A percentile compares a stretch with the other conserved stretches of the same genome.
These are phyloP conservation scores for Trypanosoma caninum DNA, from an alignment of 208 protist genomes.

Conservation along the genomic window DNA sequence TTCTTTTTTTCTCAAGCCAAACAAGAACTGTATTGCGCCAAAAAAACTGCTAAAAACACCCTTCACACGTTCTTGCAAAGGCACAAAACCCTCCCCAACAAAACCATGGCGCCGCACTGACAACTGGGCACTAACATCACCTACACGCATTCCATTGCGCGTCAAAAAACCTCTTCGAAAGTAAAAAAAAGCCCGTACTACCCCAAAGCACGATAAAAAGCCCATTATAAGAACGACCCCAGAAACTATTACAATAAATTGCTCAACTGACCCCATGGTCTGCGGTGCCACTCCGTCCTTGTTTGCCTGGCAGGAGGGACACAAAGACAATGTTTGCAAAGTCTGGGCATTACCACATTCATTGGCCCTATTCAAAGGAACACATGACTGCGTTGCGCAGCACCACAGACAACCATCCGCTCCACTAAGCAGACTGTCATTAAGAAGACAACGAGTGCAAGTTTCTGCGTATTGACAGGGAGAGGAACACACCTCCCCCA, in stretches of 20 bases:
- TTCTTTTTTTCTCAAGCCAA: conserved; percentile 8
- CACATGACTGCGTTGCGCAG: conserved; percentile 42
- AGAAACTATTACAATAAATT: conserved; percentile 25
- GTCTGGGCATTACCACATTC: conserved; percentile 34
- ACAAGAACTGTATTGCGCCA: background rate
- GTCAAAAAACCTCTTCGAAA: conserved; percentile 8
- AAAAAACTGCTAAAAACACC: background rate
- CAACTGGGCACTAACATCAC: conserved; percentile 25
- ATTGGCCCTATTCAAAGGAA: conserved; percentile 10
- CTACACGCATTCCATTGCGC: conserved; percentile 18
- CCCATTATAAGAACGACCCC: conserved; percentile 27
- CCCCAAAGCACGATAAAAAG: conserved; percentile 21
- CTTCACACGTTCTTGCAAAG: background rate
- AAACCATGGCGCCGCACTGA: conserved; percentile 50
- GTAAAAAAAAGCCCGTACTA: conserved; percentile 15
- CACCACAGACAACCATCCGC: conserved; percentile 40
- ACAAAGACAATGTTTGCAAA: conserved; percentile 5
- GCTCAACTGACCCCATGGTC: conserved; percentile 16
- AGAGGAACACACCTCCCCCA: conserved; percentile 27
- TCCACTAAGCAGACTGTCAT: conserved; percentile 2
- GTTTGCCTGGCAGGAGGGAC: conserved; percentile 30
- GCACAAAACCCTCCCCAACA: conserved; percentile 13
- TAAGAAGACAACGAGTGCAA: conserved; percentile 28
- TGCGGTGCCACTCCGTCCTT: conserved; percentile 29
- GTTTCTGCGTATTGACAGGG: conserved; percentile 42